phyloP scores from a whole-genome alignment of 2,329 filamentous ascomycete species.

The Diaporthe citri region DNA sequence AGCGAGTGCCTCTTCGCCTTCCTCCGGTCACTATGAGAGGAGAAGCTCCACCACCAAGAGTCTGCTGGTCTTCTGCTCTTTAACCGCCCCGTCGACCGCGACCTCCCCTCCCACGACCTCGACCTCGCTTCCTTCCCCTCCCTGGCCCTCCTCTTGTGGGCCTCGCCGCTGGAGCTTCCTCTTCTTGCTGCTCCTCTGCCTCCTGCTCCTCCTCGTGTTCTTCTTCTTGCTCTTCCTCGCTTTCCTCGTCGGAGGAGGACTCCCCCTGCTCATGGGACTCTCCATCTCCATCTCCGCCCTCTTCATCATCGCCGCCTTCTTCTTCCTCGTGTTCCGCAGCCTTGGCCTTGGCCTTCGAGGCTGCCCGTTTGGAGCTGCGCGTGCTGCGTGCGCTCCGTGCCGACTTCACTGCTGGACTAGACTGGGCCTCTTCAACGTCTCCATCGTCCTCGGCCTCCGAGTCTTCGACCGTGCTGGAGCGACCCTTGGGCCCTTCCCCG shows the following conservation, averaged over 20 bases:
- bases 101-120: conserved; percentile 49
- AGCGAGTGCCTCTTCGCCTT: neutral
- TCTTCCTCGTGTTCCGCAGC: conserved; percentile 50
- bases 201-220: conserved; percentile 33
- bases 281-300: conserved; percentile 53
- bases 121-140: conserved; percentile 51
- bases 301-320: conserved; percentile 49
- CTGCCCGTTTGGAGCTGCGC: conserved; percentile 59
- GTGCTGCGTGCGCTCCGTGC: conserved; percentile 52
- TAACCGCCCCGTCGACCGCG: conserved; percentile 34
- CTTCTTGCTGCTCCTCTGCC: conserved; percentile 47
- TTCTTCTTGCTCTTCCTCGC: conserved; percentile 48
- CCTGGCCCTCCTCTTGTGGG: conserved; percentile 50
- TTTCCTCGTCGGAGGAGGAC: conserved; percentile 13
- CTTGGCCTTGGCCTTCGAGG: conserved; percentile 53
- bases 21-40: neutral
- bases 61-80: neutral
- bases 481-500: conserved; percentile 51
- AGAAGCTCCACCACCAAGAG: neutral
- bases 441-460: conserved; percentile 57
- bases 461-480: conserved; percentile 65
- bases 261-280: conserved; percentile 53
- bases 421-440: conserved; percentile 50
- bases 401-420: conserved; percentile 55
- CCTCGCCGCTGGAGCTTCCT: conserved; percentile 54